These are phyloP conservation scores for Colletotrichum sansevieriae DNA, from an alignment of 2,329 filamentous ascomycete species.

Conservation along the genomic window DNA sequence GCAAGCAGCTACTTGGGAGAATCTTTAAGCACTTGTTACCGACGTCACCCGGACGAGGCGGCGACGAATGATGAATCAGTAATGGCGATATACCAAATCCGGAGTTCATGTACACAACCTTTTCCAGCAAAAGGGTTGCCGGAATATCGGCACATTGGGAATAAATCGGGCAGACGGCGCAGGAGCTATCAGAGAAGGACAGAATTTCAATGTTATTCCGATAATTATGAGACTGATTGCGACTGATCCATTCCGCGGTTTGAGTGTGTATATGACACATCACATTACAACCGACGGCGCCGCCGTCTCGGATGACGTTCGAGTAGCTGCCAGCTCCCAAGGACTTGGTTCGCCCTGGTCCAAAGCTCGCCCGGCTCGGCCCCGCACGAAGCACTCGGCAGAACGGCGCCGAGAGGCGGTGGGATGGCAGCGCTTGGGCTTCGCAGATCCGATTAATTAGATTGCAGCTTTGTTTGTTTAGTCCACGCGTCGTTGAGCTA, in stretches of 20 bases:
- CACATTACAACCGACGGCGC: neutral
- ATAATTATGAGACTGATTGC: neutral
- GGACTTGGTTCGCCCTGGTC: neutral
- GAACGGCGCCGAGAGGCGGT: neutral
- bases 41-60: constrained; percentile 16
- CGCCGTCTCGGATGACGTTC: neutral
- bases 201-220: neutral
- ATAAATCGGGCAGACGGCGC: constrained; percentile 3
- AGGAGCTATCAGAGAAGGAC: constrained; percentile 8
- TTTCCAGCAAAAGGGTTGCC: constrained; percentile 8
- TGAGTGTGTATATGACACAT: neutral
- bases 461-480: constrained; percentile 12
- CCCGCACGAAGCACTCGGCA: neutral
- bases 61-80: constrained; percentile 10
- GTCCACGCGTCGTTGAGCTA: constrained; percentile 1
- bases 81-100: constrained; percentile 29
- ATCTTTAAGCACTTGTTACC: neutral
- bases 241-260: neutral
- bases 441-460: neutral
- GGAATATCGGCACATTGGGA: constrained; percentile 16
- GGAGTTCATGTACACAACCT: constrained; percentile 24
- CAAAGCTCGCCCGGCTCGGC: neutral
- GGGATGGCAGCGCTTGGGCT: constrained; percentile 11
- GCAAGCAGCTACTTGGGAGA: constrained; percentile 19
- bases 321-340: constrained; percentile 2